A percentile compares a stretch with the other conserved stretches of the same genome.
Evolutionary conservation across 768 basidiomycete species (phyloP).

Genomic region (Boletus pseudo-olivaceus): DNA sequence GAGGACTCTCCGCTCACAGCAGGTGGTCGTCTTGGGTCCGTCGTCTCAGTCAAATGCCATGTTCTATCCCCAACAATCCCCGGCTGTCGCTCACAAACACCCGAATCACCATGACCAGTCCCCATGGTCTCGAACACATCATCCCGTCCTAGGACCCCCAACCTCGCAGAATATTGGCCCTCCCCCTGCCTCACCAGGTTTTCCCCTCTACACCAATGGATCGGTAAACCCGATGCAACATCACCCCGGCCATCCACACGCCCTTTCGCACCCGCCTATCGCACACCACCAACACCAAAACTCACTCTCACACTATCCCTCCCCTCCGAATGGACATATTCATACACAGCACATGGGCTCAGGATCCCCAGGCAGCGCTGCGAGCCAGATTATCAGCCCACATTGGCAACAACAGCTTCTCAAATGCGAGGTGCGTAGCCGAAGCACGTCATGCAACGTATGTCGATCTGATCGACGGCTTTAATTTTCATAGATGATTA

Average conservation of each 20-base stretch:
- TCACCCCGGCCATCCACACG: constrained; percentile 56
- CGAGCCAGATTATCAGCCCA: constrained; percentile 64
- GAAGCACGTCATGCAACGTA: constrained; percentile 13
- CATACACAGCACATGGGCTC: constrained; percentile 57
- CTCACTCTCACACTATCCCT: constrained; percentile 73
- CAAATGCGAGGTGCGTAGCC: constrained; percentile 78
- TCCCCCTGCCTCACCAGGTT: constrained; percentile 70
- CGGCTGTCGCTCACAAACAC: constrained; percentile 75
- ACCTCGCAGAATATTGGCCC: constrained; percentile 47
- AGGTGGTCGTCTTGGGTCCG: constrained; percentile 3
- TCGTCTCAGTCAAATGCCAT: constrained; percentile 46
- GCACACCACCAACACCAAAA: constrained; percentile 77
- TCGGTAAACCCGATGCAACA: constrained; percentile 57
- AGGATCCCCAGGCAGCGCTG: constrained; percentile 53
- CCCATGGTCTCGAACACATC: constrained; percentile 66
- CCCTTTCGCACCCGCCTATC: constrained; percentile 46
- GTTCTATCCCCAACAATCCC: constrained; percentile 85
- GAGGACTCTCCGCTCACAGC: constrained; percentile 5
- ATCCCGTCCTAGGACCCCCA: constrained; percentile 47
- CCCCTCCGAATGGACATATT: constrained; percentile 68
- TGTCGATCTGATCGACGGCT: constrained; percentile 18
- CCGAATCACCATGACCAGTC: constrained; percentile 72
- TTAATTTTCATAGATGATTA: constrained; percentile 58
- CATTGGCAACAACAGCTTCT: constrained; percentile 94
- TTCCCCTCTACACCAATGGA: constrained; percentile 73